phyloP scores from a whole-genome alignment of 2,329 filamentous ascomycete genomes.

The Verticillium klebahnii region DNA sequence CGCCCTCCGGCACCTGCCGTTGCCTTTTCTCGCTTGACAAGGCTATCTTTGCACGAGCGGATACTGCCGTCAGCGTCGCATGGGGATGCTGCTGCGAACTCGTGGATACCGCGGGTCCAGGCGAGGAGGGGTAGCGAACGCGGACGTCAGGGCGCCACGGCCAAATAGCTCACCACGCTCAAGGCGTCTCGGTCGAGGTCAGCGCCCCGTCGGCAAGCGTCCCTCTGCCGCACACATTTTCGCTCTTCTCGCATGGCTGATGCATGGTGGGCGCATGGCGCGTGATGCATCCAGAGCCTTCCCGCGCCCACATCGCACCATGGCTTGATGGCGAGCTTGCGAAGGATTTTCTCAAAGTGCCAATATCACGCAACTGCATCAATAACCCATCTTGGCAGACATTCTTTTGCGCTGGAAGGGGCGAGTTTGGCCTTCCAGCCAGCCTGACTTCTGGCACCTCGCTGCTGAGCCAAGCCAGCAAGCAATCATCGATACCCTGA shows the following conservation, averaged over 20 bases:
- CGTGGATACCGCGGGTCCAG: background rate
- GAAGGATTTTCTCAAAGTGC: background rate
- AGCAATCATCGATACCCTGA: background rate
- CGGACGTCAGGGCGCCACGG: background rate
- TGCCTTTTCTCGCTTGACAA: background rate
- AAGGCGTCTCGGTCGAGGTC: background rate
- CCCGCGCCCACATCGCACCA: background rate
- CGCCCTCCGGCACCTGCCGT: background rate
- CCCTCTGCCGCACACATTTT: background rate
- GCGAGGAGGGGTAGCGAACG: background rate
- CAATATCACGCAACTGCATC: background rate
- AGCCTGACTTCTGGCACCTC: background rate
- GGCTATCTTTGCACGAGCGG: background rate
- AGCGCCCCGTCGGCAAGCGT: background rate
- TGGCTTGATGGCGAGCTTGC: background rate
- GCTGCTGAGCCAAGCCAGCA: background rate
- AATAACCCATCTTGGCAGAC: background rate
- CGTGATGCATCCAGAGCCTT: background rate
- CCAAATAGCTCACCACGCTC: background rate
- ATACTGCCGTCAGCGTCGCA: background rate
- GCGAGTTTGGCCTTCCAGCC: background rate
- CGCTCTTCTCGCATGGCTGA: background rate
- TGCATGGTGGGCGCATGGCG: background rate
- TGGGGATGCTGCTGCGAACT: background rate
- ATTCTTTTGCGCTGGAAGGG: background rate